Conservation (phyloP, 768 basidiomycete genomes). For the Multifurca ochricompacta region DNA sequence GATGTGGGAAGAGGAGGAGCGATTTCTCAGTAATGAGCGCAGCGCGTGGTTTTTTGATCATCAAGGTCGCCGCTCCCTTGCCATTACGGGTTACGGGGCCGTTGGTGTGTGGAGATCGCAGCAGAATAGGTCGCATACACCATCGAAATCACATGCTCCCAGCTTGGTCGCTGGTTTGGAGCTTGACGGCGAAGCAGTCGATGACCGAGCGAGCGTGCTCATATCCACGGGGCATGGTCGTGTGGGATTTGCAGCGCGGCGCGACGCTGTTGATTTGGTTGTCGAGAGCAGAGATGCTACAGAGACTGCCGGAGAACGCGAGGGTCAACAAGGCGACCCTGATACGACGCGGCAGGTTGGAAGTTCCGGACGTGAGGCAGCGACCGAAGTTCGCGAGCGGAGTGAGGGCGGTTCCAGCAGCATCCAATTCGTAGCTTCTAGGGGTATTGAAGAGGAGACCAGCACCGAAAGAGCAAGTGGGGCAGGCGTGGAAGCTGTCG, state of each 20-base stretch:
- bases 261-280: conserved; percentile 86
- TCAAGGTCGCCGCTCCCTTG: conserved; percentile 29
- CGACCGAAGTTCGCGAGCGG: conserved; percentile 27
- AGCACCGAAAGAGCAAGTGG: background rate
- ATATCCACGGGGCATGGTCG: background rate
- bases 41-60: conserved; percentile 63
- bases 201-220: conserved; percentile 32
- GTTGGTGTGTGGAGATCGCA: conserved; percentile 25
- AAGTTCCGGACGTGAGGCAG: conserved; percentile 35
- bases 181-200: conserved; percentile 31
- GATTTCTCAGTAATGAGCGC: conserved; percentile 67
- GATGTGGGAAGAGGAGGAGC: conserved; percentile 83
- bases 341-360: conserved; percentile 34
- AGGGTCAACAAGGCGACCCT: conserved; percentile 58
- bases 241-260: conserved; percentile 20
- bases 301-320: conserved; percentile 43
- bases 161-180: conserved; percentile 39
- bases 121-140: background rate
- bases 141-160: conserved; percentile 19
- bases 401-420: conserved; percentile 8
- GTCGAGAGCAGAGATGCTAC: conserved; percentile 58
- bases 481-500: conserved; percentile 15
- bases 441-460: background rate
- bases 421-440: background rate
- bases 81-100: conserved; percentile 51